These are phyloP conservation scores for Kodamaea ohmeri DNA, from an alignment of 1,139 yeast genomes.

Conservation along the genomic window DNA sequence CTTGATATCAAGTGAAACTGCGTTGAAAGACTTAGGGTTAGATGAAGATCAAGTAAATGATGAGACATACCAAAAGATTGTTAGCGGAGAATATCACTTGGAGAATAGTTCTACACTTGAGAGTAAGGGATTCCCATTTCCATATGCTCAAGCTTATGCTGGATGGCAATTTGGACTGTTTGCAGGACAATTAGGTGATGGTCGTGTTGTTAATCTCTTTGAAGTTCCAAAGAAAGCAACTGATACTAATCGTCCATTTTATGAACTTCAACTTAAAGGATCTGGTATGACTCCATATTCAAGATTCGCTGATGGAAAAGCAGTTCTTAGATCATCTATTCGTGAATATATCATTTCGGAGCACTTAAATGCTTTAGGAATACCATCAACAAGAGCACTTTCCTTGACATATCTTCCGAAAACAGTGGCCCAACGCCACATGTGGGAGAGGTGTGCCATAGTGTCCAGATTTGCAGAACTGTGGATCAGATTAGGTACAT, in stretches of 20 bases:
- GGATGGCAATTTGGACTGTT: conserved; percentile 96
- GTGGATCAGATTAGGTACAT: conserved; percentile 90
- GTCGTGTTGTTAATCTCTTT: conserved; percentile 80
- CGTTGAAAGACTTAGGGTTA: conserved; percentile 61
- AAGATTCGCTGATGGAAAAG: conserved; percentile 95
- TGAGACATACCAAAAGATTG: conserved; percentile 50
- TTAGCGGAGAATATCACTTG: conserved; percentile 56
- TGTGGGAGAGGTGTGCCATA: conserved; percentile 79
- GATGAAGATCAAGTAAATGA: conserved; percentile 36
- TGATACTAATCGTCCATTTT: conserved; percentile 29
- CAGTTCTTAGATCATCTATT: conserved; percentile 81
- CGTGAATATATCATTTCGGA: conserved; percentile 88
- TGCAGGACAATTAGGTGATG: conserved; percentile 98
- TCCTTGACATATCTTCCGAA: conserved; percentile 69
- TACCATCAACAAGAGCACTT: conserved; percentile 84
- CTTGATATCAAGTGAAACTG: conserved; percentile 58
- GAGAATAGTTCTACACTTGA: conserved; percentile 26
- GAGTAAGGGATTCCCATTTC: conserved; percentile 52
- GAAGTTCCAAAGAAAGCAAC: conserved; percentile 48
- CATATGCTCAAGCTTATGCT: conserved; percentile 89
- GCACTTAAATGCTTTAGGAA: conserved; percentile 73
- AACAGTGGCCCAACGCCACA: conserved; percentile 70
- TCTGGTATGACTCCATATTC: conserved; percentile 90
- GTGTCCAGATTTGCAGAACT: conserved; percentile 80
- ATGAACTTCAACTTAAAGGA: conserved; percentile 84